Percentiles rank a stretch among this genome's conserved stretches.
These are phyloP conservation scores for Avena eriantha DNA, from an alignment of 176 grass and related monocot genomes.

Conservation along the genomic window DNA sequence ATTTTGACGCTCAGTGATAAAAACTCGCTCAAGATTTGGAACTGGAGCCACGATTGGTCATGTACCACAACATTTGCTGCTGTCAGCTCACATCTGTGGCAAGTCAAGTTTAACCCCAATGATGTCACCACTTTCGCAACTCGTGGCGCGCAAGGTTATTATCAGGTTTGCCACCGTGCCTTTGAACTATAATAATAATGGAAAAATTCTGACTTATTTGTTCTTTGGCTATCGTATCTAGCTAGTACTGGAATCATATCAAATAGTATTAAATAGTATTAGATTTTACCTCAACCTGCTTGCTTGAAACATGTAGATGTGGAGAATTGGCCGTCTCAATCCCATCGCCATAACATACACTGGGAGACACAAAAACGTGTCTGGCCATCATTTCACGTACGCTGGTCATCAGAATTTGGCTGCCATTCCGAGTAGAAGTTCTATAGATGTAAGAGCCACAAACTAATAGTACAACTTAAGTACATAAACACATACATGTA, in stretches of 20 bases:
- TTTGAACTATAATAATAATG: not conserved
- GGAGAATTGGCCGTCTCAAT: not conserved
- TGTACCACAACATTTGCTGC: fast-evolving
- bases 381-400: not conserved
- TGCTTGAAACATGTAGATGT: not conserved
- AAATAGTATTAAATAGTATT: too few relatives aligned
- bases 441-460: too few relatives aligned
- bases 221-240: too few relatives aligned
- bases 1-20: not conserved
- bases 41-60: not conserved
- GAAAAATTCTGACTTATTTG: not conserved
- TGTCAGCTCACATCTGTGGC: not conserved
- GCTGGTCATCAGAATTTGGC: not conserved
- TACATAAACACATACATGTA: too few relatives aligned
- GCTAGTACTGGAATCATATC: too few relatives aligned
- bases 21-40: not conserved
- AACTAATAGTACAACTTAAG: too few relatives aligned
- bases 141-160: fast-evolving
- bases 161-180: not conserved
- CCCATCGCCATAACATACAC: not conserved
- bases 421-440: not conserved
- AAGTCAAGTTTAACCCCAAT: not conserved
- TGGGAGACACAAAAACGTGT: too few relatives aligned
- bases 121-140: not conserved
- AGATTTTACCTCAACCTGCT: not conserved